phyloP scores from a whole-genome alignment of 2,329 filamentous ascomycete genomes.

The Stachybotrys chlorohalonatus region DNA sequence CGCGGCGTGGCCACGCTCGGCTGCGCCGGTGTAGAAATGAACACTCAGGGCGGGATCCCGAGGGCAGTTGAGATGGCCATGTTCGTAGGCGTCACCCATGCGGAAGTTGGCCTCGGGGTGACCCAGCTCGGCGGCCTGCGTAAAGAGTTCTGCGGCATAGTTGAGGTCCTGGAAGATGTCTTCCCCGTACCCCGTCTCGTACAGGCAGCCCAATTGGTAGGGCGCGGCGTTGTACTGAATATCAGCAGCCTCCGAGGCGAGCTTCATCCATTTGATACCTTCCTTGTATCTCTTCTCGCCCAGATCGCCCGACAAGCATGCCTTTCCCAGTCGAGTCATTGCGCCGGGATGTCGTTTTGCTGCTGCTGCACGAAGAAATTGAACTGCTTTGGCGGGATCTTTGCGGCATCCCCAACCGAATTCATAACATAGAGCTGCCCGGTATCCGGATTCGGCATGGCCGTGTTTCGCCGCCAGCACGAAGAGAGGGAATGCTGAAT shows the following conservation, averaged over 20 bases:
- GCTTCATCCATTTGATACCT: constrained; percentile 92
- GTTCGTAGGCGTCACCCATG: constrained; percentile 95
- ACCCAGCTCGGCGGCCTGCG: constrained; percentile 84
- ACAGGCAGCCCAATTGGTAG: constrained; percentile 80
- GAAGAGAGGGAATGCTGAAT: constrained; percentile 86
- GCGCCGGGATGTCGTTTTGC: constrained; percentile 93
- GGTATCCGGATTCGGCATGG: constrained; percentile 91
- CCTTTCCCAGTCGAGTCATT: constrained; percentile 84
- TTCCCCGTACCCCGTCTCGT: constrained; percentile 88
- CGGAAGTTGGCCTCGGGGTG: constrained; percentile 79
- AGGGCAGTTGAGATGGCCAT: constrained; percentile 79
- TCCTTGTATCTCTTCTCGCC: constrained; percentile 82
- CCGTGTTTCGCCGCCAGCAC: constrained; percentile 92
- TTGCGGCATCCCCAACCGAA: constrained; percentile 95
- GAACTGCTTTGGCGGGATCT: constrained; percentile 83
- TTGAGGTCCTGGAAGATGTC: constrained; percentile 86
- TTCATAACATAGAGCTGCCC: constrained; percentile 90
- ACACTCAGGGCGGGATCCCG: constrained; percentile 87
- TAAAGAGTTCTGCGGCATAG: constrained; percentile 90
- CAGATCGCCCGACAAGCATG: constrained; percentile 82
- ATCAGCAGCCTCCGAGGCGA: constrained; percentile 84
- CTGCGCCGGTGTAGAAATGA: constrained; percentile 93
- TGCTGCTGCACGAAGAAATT: constrained; percentile 84
- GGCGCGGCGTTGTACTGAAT: constrained; percentile 86
- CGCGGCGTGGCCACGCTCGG: constrained; percentile 70